These are phyloP conservation scores for Rosa persica DNA, from an alignment of 306 rosid species.

Conservation along the genomic window DNA sequence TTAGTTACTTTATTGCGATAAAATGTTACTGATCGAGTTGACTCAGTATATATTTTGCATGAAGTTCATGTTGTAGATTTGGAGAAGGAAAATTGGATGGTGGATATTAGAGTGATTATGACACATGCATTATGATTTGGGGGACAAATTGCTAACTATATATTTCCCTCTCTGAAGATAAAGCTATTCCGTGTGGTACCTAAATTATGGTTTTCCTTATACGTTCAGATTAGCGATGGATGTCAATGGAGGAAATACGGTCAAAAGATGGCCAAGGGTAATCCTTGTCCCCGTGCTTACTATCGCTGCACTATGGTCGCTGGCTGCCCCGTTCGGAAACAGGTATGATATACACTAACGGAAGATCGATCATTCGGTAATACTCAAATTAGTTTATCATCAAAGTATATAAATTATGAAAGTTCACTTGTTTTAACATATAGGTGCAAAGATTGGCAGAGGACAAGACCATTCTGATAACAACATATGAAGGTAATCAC, in stretches of 20 bases:
- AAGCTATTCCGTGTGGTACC: neutral
- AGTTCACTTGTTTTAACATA: neutral
- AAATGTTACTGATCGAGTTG: too few species aligned
- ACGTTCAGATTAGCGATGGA: conserved; percentile 54
- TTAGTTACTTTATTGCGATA: too few species aligned
- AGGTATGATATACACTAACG: conserved; percentile 28
- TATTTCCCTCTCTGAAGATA: too few species aligned
- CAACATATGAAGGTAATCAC: conserved; percentile 71
- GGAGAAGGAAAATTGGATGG: too few species aligned
- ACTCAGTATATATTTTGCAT: too few species aligned
- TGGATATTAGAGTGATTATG: too few species aligned
- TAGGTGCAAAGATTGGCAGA: conserved; percentile 57
- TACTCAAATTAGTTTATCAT: neutral
- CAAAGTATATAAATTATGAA: neutral
- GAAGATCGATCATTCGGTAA: neutral
- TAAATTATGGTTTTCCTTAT: neutral
- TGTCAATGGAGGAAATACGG: conserved; percentile 86
- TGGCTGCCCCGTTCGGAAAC: conserved; percentile 49
- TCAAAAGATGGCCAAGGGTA: conserved; percentile 70
- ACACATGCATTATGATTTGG: too few species aligned
- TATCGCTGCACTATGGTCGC: conserved; percentile 71
- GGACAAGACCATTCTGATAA: conserved; percentile 46
- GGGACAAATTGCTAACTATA: too few species aligned
- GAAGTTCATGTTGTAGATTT: too few species aligned
- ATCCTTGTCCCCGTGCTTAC: conserved; percentile 76